phyloP scores from a whole-genome alignment of 1,139 yeast species.

The Yamadazyma friedrichii region DNA sequence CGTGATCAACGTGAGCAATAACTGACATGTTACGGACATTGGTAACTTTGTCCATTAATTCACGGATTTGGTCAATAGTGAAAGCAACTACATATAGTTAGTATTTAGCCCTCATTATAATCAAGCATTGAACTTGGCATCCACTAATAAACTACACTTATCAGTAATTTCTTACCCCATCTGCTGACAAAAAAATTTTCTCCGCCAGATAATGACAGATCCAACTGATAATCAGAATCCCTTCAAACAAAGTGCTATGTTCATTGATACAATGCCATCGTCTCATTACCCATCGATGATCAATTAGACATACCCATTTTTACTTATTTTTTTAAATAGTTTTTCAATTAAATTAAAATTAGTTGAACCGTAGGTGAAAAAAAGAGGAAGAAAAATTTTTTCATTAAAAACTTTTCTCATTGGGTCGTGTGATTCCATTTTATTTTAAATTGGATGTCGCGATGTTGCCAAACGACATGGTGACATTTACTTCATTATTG shows the following conservation, averaged over 20 bases:
- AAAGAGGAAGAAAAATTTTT: constrained; percentile 14
- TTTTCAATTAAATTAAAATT: constrained; percentile 12
- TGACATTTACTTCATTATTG: no score
- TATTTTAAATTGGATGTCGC: neutral
- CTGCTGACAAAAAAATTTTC: no score
- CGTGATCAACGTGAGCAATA: constrained; percentile 99
- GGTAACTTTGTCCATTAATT: constrained; percentile 98
- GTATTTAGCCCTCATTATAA: constrained; percentile 1
- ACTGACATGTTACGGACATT: constrained; percentile 99
- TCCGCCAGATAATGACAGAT: no score
- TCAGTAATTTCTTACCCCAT: no score
- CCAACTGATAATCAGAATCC: no score
- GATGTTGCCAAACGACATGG: neutral
- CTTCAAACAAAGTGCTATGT: no score
- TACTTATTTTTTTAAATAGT: constrained; percentile 9
- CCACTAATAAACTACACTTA: no score
- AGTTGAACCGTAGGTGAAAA: constrained; percentile 14
- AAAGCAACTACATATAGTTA: constrained; percentile 52
- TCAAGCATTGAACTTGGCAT: no score
- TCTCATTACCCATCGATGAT: no score
- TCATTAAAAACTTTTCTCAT: constrained; percentile 18
- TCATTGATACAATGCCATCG: no score
- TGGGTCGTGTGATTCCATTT: constrained; percentile 1
- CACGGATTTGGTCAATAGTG: constrained; percentile 94
- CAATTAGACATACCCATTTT: constrained; percentile 44